Evolutionary conservation across 140 eudicot genomes (phyloP).

Genomic region (Cichorium intybus): DNA sequence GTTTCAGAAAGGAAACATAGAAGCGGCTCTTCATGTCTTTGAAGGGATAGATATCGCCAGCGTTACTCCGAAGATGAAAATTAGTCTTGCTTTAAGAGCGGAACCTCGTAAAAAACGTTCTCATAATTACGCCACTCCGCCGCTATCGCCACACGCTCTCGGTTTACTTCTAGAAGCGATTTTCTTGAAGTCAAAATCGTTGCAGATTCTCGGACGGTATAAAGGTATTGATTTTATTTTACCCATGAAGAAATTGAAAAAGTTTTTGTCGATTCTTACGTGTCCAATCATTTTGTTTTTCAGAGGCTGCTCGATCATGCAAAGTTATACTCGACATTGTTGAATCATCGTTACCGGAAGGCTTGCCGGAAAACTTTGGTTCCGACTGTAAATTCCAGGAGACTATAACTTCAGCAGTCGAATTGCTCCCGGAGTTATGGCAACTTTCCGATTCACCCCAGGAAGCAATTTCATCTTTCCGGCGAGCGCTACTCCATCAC

Average conservation of each 20-base stretch:
- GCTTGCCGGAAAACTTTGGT: conserved; percentile 83
- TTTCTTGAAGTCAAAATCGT: conserved; percentile 74
- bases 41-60: conserved; percentile 85
- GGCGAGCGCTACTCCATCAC: conserved; percentile 72
- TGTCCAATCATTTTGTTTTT: conserved; percentile 27
- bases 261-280: conserved; percentile 19
- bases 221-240: conserved; percentile 47
- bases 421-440: conserved; percentile 91
- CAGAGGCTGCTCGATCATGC: conserved; percentile 98
- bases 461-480: conserved; percentile 71
- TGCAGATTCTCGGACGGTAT: conserved; percentile 72
- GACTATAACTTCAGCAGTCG: conserved; percentile 73
- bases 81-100: conserved; percentile 45
- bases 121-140: conserved; percentile 40
- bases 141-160: conserved; percentile 73
- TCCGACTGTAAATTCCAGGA: conserved; percentile 89
- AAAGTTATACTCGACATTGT: conserved; percentile 79
- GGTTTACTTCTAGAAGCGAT: conserved; percentile 79
- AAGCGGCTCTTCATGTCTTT: conserved; percentile 92
- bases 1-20: conserved; percentile 89
- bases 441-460: conserved; percentile 71
- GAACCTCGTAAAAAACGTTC: conserved; percentile 54
- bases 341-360: conserved; percentile 91
- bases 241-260: too few relatives aligned
- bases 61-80: conserved; percentile 67